Base-by-base conservation (phyloP, 2,329 filamentous ascomycete species). In the Shiraia bambusicola region DNA sequence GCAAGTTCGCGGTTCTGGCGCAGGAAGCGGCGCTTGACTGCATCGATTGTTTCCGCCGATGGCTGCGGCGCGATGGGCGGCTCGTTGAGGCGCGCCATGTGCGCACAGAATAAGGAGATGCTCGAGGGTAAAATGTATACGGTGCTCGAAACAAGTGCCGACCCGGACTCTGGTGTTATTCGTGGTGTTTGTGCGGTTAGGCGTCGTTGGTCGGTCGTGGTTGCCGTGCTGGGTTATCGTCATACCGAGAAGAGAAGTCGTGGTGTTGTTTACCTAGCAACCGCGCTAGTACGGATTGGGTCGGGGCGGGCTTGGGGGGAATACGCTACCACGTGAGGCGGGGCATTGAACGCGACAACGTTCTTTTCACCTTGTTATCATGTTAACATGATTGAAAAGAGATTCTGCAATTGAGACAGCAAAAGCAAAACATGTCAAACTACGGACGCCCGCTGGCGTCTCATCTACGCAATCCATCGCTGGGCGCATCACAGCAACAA, bases 1-100 rank as follows among this genome's bases (percentile, higher is more conserved):
- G 87, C 87, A 50, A 93, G 85, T 60, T 93, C 88, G 69, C 87
- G 81, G 65, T 94, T 94, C 66, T 93, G 88, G 40, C 88, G 81
- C 58, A 91, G 75, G 63, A 91, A 88, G 64, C 86, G 84, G 60
- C 85, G 81, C 65, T 88, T 87, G 45, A 92, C 87, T 91, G 57
- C 55, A 65, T 91, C 87, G 54, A 88, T 70, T 63, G 76, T 83
- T 71, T 89, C 86, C 65, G 76, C 77, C 61, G 84, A 79, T 37
- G 55, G 57, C 51, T 57, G 54, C 34, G 61, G 55, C 41, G 56
- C 61, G 49, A 61, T 52, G 50, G 82, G 77, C 63, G 80, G 79
- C 76, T 90, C 87, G 73, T 91, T 91, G 56, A 92, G 78, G 73
- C 87, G 81, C 72, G 87, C 87, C 87, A 92, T 92, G 69, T 66